Base-by-base conservation (phyloP, 768 basidiomycete species). In the Thelephora aurantiotincta region DNA sequence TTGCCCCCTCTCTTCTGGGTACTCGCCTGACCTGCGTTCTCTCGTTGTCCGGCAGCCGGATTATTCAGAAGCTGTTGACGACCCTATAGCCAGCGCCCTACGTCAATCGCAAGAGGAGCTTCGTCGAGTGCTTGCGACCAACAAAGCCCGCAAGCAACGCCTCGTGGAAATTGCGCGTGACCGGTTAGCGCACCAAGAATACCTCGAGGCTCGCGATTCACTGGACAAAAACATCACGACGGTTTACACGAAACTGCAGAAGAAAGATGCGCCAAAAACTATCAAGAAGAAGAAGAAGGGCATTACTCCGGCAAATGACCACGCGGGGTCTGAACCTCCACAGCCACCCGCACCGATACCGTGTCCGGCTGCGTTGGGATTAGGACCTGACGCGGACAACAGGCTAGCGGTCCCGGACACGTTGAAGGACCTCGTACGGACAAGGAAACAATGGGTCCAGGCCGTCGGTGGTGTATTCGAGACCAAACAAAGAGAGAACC, bases 181-280 rank as follows among this genome's bases (percentile, higher is more conserved):
- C 57, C 77, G 92, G 18, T 72, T 98, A 14, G 91, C 82, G 5
- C 88, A 90, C 59, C 87, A 90, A 57, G 94, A 98, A 58, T 98
- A 94, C 65, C 64, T 88, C 49, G 84, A 88, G 26, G 62, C 77
- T 6, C 78, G 92, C 14, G 91, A 94, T 52, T 72, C 82, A 3
- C 74, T 98, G 44, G 93, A 98, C 69, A 83, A 78, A 67, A 80
- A 81, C 55, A 88, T 97, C 59, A 68, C 74, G 42, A 69, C 66
- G 14, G 68, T 81, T 9, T 96, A 83, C 66, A 59, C 74, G 46
- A 90, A 85, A 62, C 71, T 92, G 43, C 82, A 88, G 68, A 82
- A 85, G 68, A 89, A 84, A 62, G 82, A 84, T 47, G 73, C 64
- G 3, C 78, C 80, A 11, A 90, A 89, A 63, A 64, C 74, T 13